Conservation (phyloP, 2,329 filamentous ascomycete genomes). For the Fusarium pseudonygamai region DNA sequence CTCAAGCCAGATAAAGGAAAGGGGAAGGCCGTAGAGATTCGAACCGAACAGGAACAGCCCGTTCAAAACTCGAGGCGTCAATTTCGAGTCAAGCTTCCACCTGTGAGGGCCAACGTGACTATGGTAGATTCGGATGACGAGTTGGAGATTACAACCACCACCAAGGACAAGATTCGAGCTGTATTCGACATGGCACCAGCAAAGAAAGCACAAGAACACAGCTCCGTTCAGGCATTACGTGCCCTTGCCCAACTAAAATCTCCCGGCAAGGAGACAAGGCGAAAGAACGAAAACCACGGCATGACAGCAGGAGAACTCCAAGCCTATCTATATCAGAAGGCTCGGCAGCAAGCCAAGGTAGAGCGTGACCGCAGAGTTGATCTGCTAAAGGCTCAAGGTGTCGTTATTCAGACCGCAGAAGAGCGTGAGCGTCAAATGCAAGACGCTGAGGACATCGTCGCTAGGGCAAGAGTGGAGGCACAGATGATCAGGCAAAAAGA, state of each 20-base stretch:
- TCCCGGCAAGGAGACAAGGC: constrained; percentile 62
- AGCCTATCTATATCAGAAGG: constrained; percentile 72
- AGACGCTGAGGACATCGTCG: constrained; percentile 87
- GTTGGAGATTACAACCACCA: constrained; percentile 67
- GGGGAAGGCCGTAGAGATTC: constrained; percentile 57
- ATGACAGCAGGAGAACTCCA: constrained; percentile 79
- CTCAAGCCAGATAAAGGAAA: constrained; percentile 66
- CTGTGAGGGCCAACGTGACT: constrained; percentile 50
- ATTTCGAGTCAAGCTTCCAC: constrained; percentile 61
- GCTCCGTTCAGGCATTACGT: constrained; percentile 74
- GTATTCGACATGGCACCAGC: constrained; percentile 76
- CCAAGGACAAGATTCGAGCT: constrained; percentile 63
- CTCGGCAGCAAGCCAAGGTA: constrained; percentile 79
- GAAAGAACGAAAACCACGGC: constrained; percentile 57
- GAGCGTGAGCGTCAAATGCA: constrained; percentile 85
- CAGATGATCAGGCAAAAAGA: constrained; percentile 79
- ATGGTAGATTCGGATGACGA: constrained; percentile 65
- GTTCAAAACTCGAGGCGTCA: constrained; percentile 54
- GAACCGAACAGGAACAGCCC: constrained; percentile 35
- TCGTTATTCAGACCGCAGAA: constrained; percentile 84
- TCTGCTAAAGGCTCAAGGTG: constrained; percentile 79
- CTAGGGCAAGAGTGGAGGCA: constrained; percentile 83
- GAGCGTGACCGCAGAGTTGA: constrained; percentile 83
- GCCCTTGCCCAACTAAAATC: constrained; percentile 78
- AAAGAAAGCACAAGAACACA: constrained; percentile 69